Evolutionary conservation across 805 yeast genomes (phyloP), one percentile per base, ranked within the genome.

Genomic region (Pichia cephalocereana): DNA sequence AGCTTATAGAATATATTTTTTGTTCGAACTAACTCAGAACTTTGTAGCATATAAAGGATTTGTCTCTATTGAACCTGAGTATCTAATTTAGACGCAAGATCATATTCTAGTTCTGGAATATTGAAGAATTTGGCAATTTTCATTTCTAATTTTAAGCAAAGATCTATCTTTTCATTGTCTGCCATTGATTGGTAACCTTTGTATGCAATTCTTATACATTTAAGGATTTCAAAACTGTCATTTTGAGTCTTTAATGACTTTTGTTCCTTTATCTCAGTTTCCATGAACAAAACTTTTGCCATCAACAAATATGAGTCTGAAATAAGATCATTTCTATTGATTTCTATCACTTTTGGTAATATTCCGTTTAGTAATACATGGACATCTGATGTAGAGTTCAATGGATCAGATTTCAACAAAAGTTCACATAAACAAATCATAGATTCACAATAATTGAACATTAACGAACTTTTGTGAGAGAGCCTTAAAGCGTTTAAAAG

Each of bases 401-500:
- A 37, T 2, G 55, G 44, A 42, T 70, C 73, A 45, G 74, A 56
- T 11, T 63, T 62, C 40, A 71, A 62, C 18, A 82, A 57, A 4
- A 78, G 61, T 15, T 72, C 67, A 27, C 75, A 65, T 28, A 84
- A 60, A 3, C 71, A 59, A 8, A 78, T 48, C 3, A 75, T 57
- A 0, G 79, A 77, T 50, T 77, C 79, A 1, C 74, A 67, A 1
- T 71, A 60, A 9, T 75, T 58, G 0, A 74, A 59, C 4, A 69
- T 60, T 46, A 76, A 69, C 2, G 82, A 78, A 9, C 75, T 67
- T 5, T 61, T 57, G 19, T 70, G 69, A 0, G 84, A 75, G 12
- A 69, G 56, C 43, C 74, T 71, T 2, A 83, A 61, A 45, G 79
- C 70, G 51, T 76, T 77, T 7, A 76, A 58, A 0, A 80, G 56